Conservation (phyloP, 2,329 filamentous ascomycete species). For the Blastomyces silverae region DNA sequence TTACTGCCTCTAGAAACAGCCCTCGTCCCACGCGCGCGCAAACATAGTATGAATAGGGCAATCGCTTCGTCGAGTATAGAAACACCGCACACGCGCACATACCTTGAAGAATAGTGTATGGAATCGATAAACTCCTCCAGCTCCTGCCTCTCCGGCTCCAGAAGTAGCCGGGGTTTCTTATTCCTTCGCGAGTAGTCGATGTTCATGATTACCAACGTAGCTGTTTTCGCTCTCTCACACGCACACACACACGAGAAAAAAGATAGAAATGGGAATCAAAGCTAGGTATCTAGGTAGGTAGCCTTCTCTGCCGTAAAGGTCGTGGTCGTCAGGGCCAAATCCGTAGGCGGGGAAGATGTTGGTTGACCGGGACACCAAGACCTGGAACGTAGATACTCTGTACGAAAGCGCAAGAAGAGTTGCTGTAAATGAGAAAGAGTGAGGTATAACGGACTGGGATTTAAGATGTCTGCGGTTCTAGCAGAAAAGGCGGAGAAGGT, state of each 20-base stretch:
- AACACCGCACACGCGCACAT: slow-evolving; percentile 29
- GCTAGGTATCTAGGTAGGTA: not conserved
- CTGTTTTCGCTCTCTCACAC: not conserved
- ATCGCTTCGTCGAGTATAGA: not conserved
- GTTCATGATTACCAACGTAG: slow-evolving; percentile 34
- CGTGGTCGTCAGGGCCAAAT: not conserved
- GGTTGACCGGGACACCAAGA: not conserved
- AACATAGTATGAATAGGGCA: too few relatives aligned
- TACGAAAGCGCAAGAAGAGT: not conserved
- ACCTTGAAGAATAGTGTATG: slow-evolving; percentile 95
- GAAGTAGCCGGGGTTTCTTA: slow-evolving; percentile 70
- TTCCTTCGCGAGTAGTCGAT: slow-evolving; percentile 85
- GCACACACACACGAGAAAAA: too few relatives aligned
- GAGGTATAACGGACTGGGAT: not conserved
- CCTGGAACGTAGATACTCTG: not conserved
- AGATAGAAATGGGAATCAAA: not conserved
- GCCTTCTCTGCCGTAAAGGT: not conserved
- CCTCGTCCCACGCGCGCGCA: too few relatives aligned
- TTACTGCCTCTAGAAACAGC: too few relatives aligned
- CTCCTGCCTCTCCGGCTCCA: slow-evolving; percentile 71
- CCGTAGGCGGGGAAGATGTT: not conserved
- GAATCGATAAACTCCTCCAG: slow-evolving; percentile 87
- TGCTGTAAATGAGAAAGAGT: not conserved
- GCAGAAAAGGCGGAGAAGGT: not conserved
- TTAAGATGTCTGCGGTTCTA: not conserved